Percentiles rank a stretch among this genome's conserved stretches.
phyloP scores from a whole-genome alignment of 2,329 filamentous ascomycete genomes.

The Diaporthe vaccinii region DNA sequence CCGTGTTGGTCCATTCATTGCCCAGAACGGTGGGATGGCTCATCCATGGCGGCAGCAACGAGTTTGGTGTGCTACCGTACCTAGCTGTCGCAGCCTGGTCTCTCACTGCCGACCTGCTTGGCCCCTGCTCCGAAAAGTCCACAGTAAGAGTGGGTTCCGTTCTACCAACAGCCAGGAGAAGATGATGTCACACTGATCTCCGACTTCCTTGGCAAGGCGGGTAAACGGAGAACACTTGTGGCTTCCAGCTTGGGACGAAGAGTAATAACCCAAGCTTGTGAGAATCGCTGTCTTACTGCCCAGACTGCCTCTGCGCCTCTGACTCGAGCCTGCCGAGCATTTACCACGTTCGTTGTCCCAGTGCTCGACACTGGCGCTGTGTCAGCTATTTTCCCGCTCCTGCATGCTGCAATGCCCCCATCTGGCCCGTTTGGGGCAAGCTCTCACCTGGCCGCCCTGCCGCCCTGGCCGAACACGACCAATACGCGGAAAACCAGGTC shows the following conservation, averaged over 20 bases:
- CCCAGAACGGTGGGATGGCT: conserved; percentile 1
- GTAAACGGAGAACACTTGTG: conserved; percentile 10
- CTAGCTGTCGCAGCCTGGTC: background rate
- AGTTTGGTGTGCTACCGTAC: background rate
- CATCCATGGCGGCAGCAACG: conserved; percentile 4
- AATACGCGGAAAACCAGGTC: conserved; percentile 7
- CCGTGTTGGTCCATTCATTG: background rate
- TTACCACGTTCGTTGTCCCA: background rate
- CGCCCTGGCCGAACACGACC: conserved; percentile 12
- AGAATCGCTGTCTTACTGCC: background rate
- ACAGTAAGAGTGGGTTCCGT: background rate
- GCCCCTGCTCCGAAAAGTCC: background rate
- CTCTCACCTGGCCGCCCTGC: background rate
- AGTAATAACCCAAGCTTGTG: background rate
- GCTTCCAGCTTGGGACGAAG: background rate
- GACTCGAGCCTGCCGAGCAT: conserved; percentile 3
- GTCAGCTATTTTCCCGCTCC: background rate
- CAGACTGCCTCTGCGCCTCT: background rate
- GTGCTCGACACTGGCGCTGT: background rate
- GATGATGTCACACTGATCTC: conserved; percentile 20
- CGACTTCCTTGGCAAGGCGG: conserved; percentile 1
- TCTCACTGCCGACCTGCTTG: background rate
- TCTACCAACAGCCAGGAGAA: background rate
- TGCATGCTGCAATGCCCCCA: conserved; percentile 1
- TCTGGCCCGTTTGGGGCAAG: conserved; percentile 8